Evolutionary conservation across 2,329 filamentous ascomycete species (phyloP).

Genomic region (Alternaria novae-zelandiae): DNA sequence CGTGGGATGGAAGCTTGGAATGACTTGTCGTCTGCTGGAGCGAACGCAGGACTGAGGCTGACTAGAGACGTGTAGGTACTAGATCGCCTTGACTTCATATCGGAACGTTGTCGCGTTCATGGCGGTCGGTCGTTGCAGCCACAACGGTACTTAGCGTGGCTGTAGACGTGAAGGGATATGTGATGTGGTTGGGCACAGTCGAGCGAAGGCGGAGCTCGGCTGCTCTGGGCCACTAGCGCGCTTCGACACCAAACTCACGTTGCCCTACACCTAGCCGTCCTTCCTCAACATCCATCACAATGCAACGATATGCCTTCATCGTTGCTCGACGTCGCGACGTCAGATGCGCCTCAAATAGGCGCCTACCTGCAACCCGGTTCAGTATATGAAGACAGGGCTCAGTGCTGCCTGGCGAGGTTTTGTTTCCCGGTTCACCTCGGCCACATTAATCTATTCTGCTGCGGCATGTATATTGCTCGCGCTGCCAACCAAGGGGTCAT

Average conservation of each 20-base stretch:
- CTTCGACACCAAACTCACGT: neutral
- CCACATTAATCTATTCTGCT: slow-evolving; percentile 19
- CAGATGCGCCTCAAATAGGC: slow-evolving; percentile 5
- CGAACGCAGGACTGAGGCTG: slow-evolving; percentile 6
- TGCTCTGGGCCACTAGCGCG: neutral
- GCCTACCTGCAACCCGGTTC: slow-evolving; percentile 20
- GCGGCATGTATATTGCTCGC: slow-evolving; percentile 22
- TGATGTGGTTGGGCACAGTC: neutral
- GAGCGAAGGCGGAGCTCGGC: neutral
- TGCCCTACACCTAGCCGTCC: neutral
- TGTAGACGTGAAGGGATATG: slow-evolving; percentile 1
- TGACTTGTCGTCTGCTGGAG: slow-evolving; percentile 11
- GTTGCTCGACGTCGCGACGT: neutral
- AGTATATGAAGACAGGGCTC: slow-evolving; percentile 13
- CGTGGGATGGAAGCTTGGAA: slow-evolving; percentile 13
- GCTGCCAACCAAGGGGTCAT: neutral
- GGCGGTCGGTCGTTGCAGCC: neutral
- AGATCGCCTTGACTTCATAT: slow-evolving; percentile 15
- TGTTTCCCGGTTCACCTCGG: slow-evolving; percentile 18
- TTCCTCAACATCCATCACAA: neutral
- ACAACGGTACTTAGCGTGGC: slow-evolving; percentile 8
- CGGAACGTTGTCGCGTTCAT: neutral
- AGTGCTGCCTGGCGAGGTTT: slow-evolving; percentile 9
- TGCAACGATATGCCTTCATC: neutral
- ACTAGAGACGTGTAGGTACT: slow-evolving; percentile 8